phyloP scores from a whole-genome alignment of 1,284 basidiomycete species.

The Melanopsichium pennsylvanicum region DNA sequence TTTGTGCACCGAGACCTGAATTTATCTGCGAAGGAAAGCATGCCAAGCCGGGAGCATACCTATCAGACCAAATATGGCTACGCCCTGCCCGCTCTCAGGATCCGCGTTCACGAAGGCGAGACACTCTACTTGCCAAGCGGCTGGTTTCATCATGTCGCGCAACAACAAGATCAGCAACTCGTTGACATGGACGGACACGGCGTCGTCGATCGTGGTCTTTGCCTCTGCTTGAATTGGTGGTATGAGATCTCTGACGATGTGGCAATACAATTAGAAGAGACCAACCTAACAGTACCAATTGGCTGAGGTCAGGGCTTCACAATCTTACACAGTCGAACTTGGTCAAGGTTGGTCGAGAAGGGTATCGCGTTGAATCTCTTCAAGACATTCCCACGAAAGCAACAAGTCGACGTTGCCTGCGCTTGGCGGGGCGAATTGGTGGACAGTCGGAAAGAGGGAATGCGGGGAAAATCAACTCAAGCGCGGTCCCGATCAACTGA shows the following conservation, averaged over 20 bases:
- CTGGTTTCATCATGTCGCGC: slow-evolving; percentile 59
- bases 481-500: too few species aligned
- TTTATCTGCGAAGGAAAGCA: neutral
- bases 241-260: slow-evolving; percentile 52
- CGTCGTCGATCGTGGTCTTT: slow-evolving; percentile 34
- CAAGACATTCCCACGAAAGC: too few species aligned
- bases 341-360: too few species aligned
- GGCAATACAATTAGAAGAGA: slow-evolving; percentile 33
- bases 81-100: slow-evolving; percentile 46
- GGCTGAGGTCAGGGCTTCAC: too few species aligned
- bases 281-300: slow-evolving; percentile 9
- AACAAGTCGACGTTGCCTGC: too few species aligned
- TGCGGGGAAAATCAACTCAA: slow-evolving; percentile 18
- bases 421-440: too few species aligned
- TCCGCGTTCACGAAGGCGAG: slow-evolving; percentile 52
- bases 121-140: slow-evolving; percentile 59
- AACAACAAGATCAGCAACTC: slow-evolving; percentile 45
- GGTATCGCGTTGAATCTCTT: neutral
- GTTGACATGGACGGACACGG: slow-evolving; percentile 1
- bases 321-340: too few species aligned
- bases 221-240: slow-evolving; percentile 61
- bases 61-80: slow-evolving; percentile 39
- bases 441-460: too few species aligned
- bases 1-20: slow-evolving; percentile 39
- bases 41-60: slow-evolving; percentile 2